These are phyloP conservation scores for Sequoiadendron giganteum DNA, from an alignment of 75 land plant genomes.

Conservation along the genomic window DNA sequence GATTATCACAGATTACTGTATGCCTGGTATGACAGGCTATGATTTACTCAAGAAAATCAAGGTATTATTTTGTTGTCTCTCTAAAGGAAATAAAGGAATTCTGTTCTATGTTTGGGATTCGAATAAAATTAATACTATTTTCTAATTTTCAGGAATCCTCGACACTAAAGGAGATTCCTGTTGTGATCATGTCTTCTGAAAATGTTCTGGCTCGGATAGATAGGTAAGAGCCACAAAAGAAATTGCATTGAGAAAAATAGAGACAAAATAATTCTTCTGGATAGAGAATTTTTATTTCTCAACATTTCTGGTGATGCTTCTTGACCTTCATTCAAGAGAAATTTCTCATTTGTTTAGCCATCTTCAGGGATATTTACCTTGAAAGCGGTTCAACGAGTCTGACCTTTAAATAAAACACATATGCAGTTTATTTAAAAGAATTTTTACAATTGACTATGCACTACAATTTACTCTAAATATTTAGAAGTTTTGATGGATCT, in stretches of 20 bases:
- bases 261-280: background rate
- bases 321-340: background rate
- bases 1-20: constrained; percentile 56
- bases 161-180: constrained; percentile 60
- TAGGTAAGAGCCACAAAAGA: constrained; percentile 31
- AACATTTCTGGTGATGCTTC: background rate
- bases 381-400: too few relatives aligned
- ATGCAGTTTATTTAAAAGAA: too few relatives aligned
- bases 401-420: too few relatives aligned
- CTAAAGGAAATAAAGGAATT: background rate
- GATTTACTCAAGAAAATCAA: constrained; percentile 59
- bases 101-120: background rate
- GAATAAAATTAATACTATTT: background rate
- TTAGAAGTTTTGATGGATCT: too few relatives aligned
- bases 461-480: too few relatives aligned
- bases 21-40: constrained; percentile 63
- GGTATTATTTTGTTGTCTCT: constrained; percentile 20
- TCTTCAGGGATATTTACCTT: background rate
- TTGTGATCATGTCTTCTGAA: constrained; percentile 82
- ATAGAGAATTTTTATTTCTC: background rate
- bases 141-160: constrained; percentile 44
- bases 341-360: background rate
- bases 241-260: background rate
- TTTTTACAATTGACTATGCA: too few relatives aligned
- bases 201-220: constrained; percentile 60